Conservation (phyloP, 352 stramenopile species). For the Phytophthora foliorum region DNA sequence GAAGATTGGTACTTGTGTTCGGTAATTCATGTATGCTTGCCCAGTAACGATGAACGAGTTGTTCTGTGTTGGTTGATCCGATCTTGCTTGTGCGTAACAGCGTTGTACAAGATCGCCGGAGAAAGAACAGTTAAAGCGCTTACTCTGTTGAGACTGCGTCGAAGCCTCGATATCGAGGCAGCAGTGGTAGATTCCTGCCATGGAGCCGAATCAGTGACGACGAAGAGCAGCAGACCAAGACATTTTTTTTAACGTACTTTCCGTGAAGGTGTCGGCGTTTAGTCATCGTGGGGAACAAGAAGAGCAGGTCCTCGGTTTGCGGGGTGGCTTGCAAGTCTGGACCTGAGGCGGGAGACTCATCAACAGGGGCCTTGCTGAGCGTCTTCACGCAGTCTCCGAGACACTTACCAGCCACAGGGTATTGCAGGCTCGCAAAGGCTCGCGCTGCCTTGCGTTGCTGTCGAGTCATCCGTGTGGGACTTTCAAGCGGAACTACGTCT, state of each 20-base stretch:
- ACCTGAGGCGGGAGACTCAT: background rate
- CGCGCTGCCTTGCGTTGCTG: conserved; percentile 43
- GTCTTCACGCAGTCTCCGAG: conserved; percentile 34
- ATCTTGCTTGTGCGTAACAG: background rate
- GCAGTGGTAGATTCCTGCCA: conserved; percentile 38
- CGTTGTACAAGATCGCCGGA: background rate
- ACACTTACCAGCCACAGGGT: conserved; percentile 38
- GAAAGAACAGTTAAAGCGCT: background rate
- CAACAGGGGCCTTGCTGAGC: conserved; percentile 2
- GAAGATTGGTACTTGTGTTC: conserved; percentile 37
- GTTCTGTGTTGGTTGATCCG: conserved; percentile 9
- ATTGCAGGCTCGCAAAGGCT: conserved; percentile 45
- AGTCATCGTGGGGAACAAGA: conserved; percentile 55
- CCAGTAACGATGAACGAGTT: conserved; percentile 18
- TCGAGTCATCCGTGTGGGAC: conserved; percentile 28
- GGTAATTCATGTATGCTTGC: conserved; percentile 44
- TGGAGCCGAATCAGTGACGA: conserved; percentile 8
- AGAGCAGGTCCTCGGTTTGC: conserved; percentile 33
- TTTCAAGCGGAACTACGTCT: conserved; percentile 17
- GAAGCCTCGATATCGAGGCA: conserved; percentile 43
- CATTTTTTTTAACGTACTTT: conserved; percentile 38
- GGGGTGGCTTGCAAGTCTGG: background rate
- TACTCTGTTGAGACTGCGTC: conserved; percentile 25
- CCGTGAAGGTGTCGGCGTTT: conserved; percentile 50
- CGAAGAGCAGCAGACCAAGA: conserved; percentile 9